These are phyloP conservation scores for Saccharomycopsis vini DNA, from an alignment of 805 yeast genomes.

Conservation along the genomic window DNA sequence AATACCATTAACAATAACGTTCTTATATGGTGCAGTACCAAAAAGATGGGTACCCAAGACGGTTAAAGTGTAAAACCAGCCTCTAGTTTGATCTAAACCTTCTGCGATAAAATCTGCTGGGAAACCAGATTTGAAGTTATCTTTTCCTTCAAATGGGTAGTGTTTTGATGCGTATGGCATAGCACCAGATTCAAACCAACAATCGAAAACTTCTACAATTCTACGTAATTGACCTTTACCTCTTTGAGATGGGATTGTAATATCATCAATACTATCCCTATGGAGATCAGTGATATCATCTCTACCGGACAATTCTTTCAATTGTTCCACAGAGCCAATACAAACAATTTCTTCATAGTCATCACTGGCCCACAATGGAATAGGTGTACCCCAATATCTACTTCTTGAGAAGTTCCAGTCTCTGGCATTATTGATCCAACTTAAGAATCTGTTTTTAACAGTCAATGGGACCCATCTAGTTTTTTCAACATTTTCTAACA, in stretches of 20 bases:
- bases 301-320: constrained; percentile 76
- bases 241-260: constrained; percentile 84
- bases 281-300: constrained; percentile 80
- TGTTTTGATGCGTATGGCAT: constrained; percentile 98
- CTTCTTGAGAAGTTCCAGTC: constrained; percentile 99
- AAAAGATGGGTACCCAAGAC: constrained; percentile 93
- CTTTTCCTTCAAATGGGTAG: constrained; percentile 87
- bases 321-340: constrained; percentile 83
- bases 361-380: constrained; percentile 95
- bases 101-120: constrained; percentile 98
- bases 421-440: constrained; percentile 98
- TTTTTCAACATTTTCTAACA: constrained; percentile 74
- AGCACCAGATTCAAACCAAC: constrained; percentile 99
- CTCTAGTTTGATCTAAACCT: constrained; percentile 99
- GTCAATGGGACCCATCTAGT: constrained; percentile 92
- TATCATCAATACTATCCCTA: constrained; percentile 83
- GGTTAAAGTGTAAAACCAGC: constrained; percentile 97
- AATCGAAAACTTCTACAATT: constrained; percentile 96
- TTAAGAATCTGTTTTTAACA: constrained; percentile 89
- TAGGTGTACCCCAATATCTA: constrained; percentile 99
- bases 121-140: constrained; percentile 61
- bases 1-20: constrained; percentile 93
- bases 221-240: constrained; percentile 87
- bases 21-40: constrained; percentile 86
- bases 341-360: constrained; percentile 90